Evolutionary conservation across 2,329 filamentous ascomycete species (phyloP), one percentile per base, ranked within the genome.

Genomic region (Phoma sp.): DNA sequence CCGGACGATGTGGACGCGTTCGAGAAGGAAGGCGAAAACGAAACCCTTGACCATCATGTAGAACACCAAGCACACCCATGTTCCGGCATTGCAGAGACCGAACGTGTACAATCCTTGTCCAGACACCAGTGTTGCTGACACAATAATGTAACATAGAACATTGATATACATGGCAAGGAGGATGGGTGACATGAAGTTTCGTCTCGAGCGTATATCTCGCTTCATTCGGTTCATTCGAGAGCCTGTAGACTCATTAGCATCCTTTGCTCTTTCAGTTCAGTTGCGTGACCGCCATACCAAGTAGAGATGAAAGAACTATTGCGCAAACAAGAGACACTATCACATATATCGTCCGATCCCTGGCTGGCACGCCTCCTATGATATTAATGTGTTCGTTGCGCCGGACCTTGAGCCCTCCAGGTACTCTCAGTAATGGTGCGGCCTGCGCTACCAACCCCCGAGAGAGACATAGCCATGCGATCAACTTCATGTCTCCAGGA

Each of bases 11-110:
- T 77, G 74, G 23, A 72, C 67, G 14, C 76, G 69, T 53, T 78
- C 76, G 23, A 76, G 66, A 5, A 78, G 63, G 56, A 76, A 77
- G 11, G 74, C 52, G 38, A 77, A 76, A 42, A 74, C 64, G 20
- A 63, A 37, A 15, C 63, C 53, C 46, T 77, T 77, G 47, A 60
- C 65, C 10, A 54, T 49, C 15, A 73, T 59, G 51, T 76, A 77
- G 51, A 76, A 74, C 17, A 69, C 62, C 17, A 77, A 56, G 49
- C 76, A 77, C 15, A 73, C 57, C 60, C 73, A 71, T 30, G 74
- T 74, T 2, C 67, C 73, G 12, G 62, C 63, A 11, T 60, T 39
- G 48, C 75, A 77, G 11, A 66, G 56, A 5, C 30, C 26, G 21
- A 60, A 49, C 6, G 60, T 65, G 23, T 60, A 59, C 2, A 75